phyloP scores from a whole-genome alignment of 192 early-diverging fungal genomes.

The Coemansia sp. region DNA sequence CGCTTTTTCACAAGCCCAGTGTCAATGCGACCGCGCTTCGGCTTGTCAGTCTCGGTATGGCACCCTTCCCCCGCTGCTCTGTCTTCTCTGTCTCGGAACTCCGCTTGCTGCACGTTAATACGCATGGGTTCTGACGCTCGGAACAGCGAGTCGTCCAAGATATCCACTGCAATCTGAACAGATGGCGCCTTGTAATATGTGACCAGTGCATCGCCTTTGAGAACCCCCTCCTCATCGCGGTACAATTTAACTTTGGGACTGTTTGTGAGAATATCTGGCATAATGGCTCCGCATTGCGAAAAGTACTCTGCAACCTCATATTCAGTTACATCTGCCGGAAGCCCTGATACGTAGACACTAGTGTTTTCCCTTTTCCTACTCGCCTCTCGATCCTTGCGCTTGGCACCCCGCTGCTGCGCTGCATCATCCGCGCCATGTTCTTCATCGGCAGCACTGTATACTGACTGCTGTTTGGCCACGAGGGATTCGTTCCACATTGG shows the following conservation, averaged over 20 bases:
- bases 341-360: slow-evolving; percentile 80
- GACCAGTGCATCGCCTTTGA: slow-evolving; percentile 92
- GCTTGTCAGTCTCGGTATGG: slow-evolving; percentile 18
- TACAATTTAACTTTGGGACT: slow-evolving; percentile 92
- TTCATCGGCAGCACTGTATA: slow-evolving; percentile 27
- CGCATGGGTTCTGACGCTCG: slow-evolving; percentile 62
- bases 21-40: slow-evolving; percentile 51
- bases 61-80: slow-evolving; percentile 59
- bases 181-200: slow-evolving; percentile 90
- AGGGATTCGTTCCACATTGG: slow-evolving; percentile 64
- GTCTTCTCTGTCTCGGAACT: slow-evolving; percentile 74
- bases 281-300: slow-evolving; percentile 49
- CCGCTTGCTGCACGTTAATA: slow-evolving; percentile 77
- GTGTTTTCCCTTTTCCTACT: slow-evolving; percentile 64
- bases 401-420: slow-evolving; percentile 24
- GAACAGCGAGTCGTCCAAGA: slow-evolving; percentile 86
- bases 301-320: slow-evolving; percentile 68
- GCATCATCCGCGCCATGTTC: slow-evolving; percentile 4
- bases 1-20: slow-evolving; percentile 65
- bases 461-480: slow-evolving; percentile 50
- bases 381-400: slow-evolving; percentile 52
- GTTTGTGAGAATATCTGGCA: slow-evolving; percentile 51
- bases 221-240: slow-evolving; percentile 59
- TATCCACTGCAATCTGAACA: slow-evolving; percentile 76
- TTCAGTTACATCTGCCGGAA: slow-evolving; percentile 77